Evolutionary conservation across 2,329 filamentous ascomycete genomes (phyloP).

Genomic region (Helotiales sp.): DNA sequence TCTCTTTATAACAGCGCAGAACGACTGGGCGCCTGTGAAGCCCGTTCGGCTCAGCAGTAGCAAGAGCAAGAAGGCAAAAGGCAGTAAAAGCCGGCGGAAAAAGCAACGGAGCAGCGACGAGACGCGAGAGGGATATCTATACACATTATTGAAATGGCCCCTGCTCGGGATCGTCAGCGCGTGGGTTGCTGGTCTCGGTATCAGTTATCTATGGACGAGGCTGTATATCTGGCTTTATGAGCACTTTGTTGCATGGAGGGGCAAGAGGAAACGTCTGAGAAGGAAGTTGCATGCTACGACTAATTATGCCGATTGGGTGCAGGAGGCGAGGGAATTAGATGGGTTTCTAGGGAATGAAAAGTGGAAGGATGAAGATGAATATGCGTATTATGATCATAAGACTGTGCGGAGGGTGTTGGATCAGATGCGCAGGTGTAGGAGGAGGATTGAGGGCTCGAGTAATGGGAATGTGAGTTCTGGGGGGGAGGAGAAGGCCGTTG

Average conservation of each 20-base stretch:
- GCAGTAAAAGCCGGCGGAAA: constrained; percentile 38
- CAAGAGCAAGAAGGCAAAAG: constrained; percentile 45
- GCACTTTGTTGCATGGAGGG: constrained; percentile 88
- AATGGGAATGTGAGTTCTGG: constrained; percentile 45
- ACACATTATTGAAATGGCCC: constrained; percentile 89
- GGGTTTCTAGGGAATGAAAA: constrained; percentile 76
- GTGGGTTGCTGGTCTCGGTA: constrained; percentile 77
- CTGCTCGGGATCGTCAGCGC: constrained; percentile 78
- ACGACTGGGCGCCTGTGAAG: constrained; percentile 92
- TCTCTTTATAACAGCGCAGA: constrained; percentile 82
- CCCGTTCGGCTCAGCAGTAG: constrained; percentile 46
- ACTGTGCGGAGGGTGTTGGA: constrained; percentile 79
- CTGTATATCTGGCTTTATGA: constrained; percentile 94
- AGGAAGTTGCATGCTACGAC: constrained; percentile 72
- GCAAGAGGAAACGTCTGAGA: constrained; percentile 73
- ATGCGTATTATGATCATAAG: constrained; percentile 84
- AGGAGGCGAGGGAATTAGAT: constrained; percentile 79
- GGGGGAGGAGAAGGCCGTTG: constrained; percentile 59
- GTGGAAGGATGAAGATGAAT: constrained; percentile 81
- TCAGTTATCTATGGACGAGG: constrained; percentile 79
- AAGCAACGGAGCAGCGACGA: constrained; percentile 74
- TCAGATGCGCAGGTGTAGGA: constrained; percentile 70
- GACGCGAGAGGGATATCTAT: constrained; percentile 91
- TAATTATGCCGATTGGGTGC: constrained; percentile 83
- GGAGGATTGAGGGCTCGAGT: constrained; percentile 53